These are phyloP conservation scores for Leishmania mexicana DNA, from an alignment of 208 protist genomes.

Conservation along the genomic window DNA sequence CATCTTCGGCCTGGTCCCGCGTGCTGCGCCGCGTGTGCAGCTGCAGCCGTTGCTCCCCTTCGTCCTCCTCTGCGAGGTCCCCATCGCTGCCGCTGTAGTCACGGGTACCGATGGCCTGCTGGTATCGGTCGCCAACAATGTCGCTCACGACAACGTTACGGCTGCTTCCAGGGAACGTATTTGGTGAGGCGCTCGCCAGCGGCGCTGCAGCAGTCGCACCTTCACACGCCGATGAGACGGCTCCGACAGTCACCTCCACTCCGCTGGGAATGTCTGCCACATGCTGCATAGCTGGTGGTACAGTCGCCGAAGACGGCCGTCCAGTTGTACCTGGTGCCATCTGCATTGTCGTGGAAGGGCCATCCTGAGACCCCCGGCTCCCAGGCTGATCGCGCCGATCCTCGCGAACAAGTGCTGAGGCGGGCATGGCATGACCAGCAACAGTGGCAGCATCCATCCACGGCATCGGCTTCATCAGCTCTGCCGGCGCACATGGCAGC, in stretches of 20 bases:
- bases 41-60: slow-evolving; percentile 2
- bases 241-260: not conserved
- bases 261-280: slow-evolving; percentile 3
- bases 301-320: slow-evolving; percentile 2
- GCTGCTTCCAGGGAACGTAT: not conserved
- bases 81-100: slow-evolving; percentile 4
- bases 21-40: slow-evolving; percentile 14
- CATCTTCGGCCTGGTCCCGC: slow-evolving; percentile 9
- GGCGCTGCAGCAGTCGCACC: not conserved
- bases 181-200: not conserved
- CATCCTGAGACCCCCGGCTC: not conserved
- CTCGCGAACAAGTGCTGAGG: not conserved
- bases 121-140: not conserved
- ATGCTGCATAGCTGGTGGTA: slow-evolving; percentile 7
- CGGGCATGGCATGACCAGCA: not conserved
- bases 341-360: not conserved
- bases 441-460: slow-evolving; percentile 15
- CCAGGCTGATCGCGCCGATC: not conserved
- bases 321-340: not conserved
- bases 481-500: slow-evolving; percentile 61
- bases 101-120: not conserved
- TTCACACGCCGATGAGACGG: not conserved
- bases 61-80: not conserved
- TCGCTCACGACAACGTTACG: not conserved
- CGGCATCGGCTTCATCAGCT: slow-evolving; percentile 73